Base-by-base conservation (phyloP, 805 yeast genomes). In the Metschnikowia bowlesiae region DNA sequence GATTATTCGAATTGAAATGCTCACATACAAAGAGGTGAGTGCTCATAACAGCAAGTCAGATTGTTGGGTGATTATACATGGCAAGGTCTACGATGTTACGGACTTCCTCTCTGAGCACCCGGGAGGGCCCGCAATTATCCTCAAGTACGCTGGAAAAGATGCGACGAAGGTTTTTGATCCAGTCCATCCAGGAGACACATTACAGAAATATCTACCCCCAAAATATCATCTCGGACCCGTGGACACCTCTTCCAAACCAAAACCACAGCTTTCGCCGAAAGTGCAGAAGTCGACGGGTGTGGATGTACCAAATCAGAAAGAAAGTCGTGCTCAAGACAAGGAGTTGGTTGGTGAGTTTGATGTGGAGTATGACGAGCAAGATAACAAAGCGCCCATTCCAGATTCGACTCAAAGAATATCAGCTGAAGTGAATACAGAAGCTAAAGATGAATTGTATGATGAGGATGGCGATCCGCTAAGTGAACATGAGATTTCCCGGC, bases 81-180 rank as follows among this genome's bases (percentile, higher is more conserved):
- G 84, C 16, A 78, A 86, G 56, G 96, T 82, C 10, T 89, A 88
- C 63, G 88, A 90, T 62, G 80, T 90, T 51, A 82, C 94, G 0
- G 80, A 80, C 46, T 82, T 82, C 56, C 59, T 79, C 34, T 72
- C 71, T 18, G 73, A 78, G 40, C 87, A 82, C 58, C 87, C 87
- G 9, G 87, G 87, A 32, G 87, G 87, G 3, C 60, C 75, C 16
- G 73, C 70, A 5, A 76, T 82, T 48, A 79, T 82, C 34, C 65
- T 79, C 49, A 80, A 79, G 61, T 82, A 64, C 60, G 71, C 73
- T n/a, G 76, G 79, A 1, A 67, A 66, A 50, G 76, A 71, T 53
- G 96, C 92, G 9, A 85, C 94, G 7, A 83, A 85, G 59, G 82
- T 88, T 8, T 92, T 89, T 63, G 88, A 85, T 52, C 96, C 96